Percentiles rank a stretch among this genome's conserved stretches.
phyloP scores from a whole-genome alignment of 345 rosid genomes.

The Boechera retrofracta region DNA sequence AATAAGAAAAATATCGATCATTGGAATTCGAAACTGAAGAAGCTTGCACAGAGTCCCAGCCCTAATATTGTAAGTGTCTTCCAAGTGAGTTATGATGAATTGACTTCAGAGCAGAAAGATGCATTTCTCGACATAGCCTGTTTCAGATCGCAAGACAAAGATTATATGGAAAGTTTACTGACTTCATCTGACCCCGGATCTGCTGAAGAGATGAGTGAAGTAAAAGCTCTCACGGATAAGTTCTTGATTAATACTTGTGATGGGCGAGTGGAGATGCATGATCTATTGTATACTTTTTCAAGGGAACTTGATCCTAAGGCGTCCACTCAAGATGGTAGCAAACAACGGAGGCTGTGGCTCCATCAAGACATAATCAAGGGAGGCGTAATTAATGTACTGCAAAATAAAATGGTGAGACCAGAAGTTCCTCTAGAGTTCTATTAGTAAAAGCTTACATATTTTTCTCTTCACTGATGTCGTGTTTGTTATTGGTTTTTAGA shows the following conservation, averaged over 20 bases:
- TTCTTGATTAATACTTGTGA: constrained; percentile 30
- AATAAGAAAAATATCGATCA: not conserved
- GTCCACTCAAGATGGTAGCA: not conserved
- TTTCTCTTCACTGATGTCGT: not conserved
- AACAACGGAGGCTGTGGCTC: constrained; percentile 15
- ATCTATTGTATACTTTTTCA: constrained; percentile 41
- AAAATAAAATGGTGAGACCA: constrained; percentile 3
- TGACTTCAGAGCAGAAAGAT: constrained; percentile 20
- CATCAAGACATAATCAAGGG: constrained; percentile 17
- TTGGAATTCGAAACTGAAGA: constrained; percentile 35
- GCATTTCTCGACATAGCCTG: constrained; percentile 50
- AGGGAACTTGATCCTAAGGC: constrained; percentile 15
- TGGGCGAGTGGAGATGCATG: constrained; percentile 42
- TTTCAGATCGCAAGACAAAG: constrained; percentile 15
- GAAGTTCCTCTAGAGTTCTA: not conserved
- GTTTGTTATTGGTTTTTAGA: not conserved
- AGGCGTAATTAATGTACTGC: not conserved
- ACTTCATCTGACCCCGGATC: constrained; percentile 12
- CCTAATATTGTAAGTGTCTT: constrained; percentile 14
- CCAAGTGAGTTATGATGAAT: constrained; percentile 43
- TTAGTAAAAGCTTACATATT: not conserved
- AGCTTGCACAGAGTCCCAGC: constrained; percentile 2
- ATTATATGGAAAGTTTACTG: constrained; percentile 16
- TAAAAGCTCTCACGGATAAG: constrained; percentile 32
- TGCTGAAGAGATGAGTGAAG: not conserved